Evolutionary conservation across 2,329 filamentous ascomycete species (phyloP), one percentile per base, ranked within the genome.

Genomic region (Hypoxylon sp.): DNA sequence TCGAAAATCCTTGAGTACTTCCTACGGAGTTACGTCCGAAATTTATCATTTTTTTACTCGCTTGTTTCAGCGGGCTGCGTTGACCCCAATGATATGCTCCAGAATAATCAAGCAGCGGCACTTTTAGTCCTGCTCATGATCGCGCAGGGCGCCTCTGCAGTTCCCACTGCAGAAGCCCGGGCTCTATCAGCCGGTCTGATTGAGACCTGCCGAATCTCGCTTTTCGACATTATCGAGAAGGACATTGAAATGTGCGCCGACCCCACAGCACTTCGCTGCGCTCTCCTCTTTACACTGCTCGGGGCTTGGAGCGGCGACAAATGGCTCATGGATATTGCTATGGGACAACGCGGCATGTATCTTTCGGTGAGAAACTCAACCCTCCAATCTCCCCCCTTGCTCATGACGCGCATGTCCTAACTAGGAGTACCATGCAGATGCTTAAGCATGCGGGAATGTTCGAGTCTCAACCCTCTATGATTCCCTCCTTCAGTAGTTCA

Each of bases 251-350:
- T 92, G 80, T 87, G 88, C 11, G 86, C 88, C 1, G 89, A 92
- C 74, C 87, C 88, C 0, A 85, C 88, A 2, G 87, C 90, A 0
- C 82, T 92, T 48, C 86, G 90, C 42, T 89, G 89, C 52, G 90
- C 90, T 0, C 81, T 92, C 11, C 84, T 92, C 2, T 92, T 92
- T 76, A 91, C 88, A 1, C 85, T 90, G 1, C 84, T 91, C 26
- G 90, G 90, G 6, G 89, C 89, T 1, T 93, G 91, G 91, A 91
- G 90, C 75, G 91, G 91, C 50, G 90, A 92, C 78, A 92, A 92
- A 79, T 92, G 90, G 90, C 88, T 92, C 71, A 92, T 92, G 90
- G 90, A 92, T 74, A 91, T 92, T 70, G 87, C 90, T 46, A 91
- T 92, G 89, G 90, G 90, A 31, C 91, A 92, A 78, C 85, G 90